Base-by-base conservation (phyloP, 1,139 yeast species). In the Diutina pseudorugosa region DNA sequence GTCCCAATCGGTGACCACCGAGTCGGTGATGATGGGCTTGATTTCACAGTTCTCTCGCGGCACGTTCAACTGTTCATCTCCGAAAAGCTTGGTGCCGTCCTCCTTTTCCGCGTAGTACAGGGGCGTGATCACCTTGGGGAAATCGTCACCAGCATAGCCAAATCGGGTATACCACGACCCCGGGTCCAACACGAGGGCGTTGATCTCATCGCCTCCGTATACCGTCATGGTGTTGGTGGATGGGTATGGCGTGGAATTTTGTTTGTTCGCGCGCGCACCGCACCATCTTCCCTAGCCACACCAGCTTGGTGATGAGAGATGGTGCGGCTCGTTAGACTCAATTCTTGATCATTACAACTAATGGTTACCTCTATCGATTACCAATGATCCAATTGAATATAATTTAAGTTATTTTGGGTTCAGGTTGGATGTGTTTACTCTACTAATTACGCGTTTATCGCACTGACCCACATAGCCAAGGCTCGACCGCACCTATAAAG, bases 101-200 rank as follows among this genome's bases (percentile, higher is more conserved):
- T 55, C 59, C 25, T 54, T 58, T 25, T 55, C 53, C 11, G 71
- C 71, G 56, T 69, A 84, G 57, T 65, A 73, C 0, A 96, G 85
- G 1, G 96, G 88, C 6, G 85, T 68, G 42, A 85, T 81, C 1
- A 84, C 71, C 58, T 85, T 82, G 7, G 98, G 98, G 55, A 82
- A 78, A 65, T 93, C 98, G 57, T 90, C 95, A 9, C 98, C 98
- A 4, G 98, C 95, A 65, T 81, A 91, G 1, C 98, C 98, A 23
- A 86, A 80, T 54, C 94, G 80, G 3, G 97, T 89, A 56, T 80
- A 72, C 58, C 75, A 80, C 11, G 96, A 83, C 25, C 98, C 98
- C 0, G 96, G 91, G 65, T 93, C 98, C 41, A 93, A 74, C 27
- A 93, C 95, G 7, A 93, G 75, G 41, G 98, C 96, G 57, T 89